These are phyloP conservation scores for Moesziomyces antarcticus DNA, from an alignment of 1,284 basidiomycete species.

Conservation along the genomic window DNA sequence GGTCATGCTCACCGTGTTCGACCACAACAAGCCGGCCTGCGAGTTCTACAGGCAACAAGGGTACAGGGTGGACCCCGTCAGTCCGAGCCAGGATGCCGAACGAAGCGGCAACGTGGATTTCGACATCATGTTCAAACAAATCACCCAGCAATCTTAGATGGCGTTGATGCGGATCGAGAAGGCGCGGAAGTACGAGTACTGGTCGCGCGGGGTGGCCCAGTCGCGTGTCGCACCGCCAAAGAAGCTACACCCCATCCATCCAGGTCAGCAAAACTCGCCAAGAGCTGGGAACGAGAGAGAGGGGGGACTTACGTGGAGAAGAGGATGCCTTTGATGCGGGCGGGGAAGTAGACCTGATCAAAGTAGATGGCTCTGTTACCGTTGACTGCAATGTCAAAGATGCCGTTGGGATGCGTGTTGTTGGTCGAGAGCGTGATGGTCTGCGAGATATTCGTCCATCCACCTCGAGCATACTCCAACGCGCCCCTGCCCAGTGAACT, in stretches of 20 bases:
- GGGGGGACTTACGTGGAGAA: slow-evolving; percentile 40
- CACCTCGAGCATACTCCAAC: slow-evolving; percentile 16
- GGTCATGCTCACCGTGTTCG: slow-evolving; percentile 47
- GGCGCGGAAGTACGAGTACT: slow-evolving; percentile 39
- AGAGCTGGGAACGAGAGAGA: no score
- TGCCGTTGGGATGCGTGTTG: slow-evolving; percentile 12
- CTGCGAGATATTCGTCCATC: slow-evolving; percentile 45
- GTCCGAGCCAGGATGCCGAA: slow-evolving; percentile 13
- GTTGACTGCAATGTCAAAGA: slow-evolving; percentile 32
- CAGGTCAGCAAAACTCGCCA: no score
- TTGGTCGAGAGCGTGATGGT: slow-evolving; percentile 24
- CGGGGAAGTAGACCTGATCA: slow-evolving; percentile 37
- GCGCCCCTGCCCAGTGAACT: slow-evolving; percentile 48
- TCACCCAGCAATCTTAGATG: neutral
- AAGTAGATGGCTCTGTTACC: slow-evolving; percentile 19
- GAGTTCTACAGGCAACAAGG: slow-evolving; percentile 34
- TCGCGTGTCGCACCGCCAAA: slow-evolving; percentile 42
- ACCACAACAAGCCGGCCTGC: slow-evolving; percentile 24
- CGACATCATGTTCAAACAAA: slow-evolving; percentile 33
- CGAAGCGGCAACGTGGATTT: slow-evolving; percentile 19
- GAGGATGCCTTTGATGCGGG: slow-evolving; percentile 31
- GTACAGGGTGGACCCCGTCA: slow-evolving; percentile 70
- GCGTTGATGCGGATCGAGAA: slow-evolving; percentile 38
- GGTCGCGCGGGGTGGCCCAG: slow-evolving; percentile 39
- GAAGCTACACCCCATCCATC: slow-evolving; percentile 8